phyloP scores from a whole-genome alignment of 768 basidiomycete species.

The Lentinus brumalis region DNA sequence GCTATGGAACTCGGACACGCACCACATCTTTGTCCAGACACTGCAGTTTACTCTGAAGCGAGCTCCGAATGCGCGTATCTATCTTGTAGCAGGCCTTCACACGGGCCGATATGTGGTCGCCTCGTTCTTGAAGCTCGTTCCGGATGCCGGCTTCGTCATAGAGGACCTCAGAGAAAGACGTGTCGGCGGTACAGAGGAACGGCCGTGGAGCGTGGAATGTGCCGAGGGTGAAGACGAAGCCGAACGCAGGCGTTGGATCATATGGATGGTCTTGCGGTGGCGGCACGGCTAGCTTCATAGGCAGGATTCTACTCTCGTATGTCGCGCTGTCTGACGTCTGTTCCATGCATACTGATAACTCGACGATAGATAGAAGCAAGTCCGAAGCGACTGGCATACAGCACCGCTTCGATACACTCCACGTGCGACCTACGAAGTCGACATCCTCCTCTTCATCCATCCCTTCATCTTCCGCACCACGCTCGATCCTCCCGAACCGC shows the following conservation, averaged over 20 bases:
- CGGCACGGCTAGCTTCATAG: neutral
- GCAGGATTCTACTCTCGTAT: neutral
- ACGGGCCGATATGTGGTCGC: conserved; percentile 75
- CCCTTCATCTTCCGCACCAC: conserved; percentile 15
- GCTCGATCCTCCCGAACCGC: neutral
- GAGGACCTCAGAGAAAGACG: conserved; percentile 52
- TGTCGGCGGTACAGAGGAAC: conserved; percentile 38
- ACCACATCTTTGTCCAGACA: conserved; percentile 54
- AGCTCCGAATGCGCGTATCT: conserved; percentile 47
- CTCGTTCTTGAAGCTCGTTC: conserved; percentile 51
- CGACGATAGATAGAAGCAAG: too few relatives aligned
- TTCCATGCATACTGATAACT: neutral
- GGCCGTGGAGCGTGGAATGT: conserved; percentile 45
- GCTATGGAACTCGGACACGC: conserved; percentile 71
- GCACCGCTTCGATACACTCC: neutral
- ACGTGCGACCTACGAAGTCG: neutral
- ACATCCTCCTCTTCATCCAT: conserved; percentile 17
- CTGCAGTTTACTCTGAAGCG: conserved; percentile 53
- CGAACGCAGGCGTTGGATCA: conserved; percentile 71
- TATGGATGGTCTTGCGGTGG: conserved; percentile 53
- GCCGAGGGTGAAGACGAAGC: conserved; percentile 29
- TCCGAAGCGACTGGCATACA: too few relatives aligned
- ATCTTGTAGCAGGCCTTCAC: conserved; percentile 75
- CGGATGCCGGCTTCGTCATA: conserved; percentile 46
- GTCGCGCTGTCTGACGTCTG: neutral